Conservation (phyloP, 331 rosid genomes). For the Acacia concinna region DNA sequence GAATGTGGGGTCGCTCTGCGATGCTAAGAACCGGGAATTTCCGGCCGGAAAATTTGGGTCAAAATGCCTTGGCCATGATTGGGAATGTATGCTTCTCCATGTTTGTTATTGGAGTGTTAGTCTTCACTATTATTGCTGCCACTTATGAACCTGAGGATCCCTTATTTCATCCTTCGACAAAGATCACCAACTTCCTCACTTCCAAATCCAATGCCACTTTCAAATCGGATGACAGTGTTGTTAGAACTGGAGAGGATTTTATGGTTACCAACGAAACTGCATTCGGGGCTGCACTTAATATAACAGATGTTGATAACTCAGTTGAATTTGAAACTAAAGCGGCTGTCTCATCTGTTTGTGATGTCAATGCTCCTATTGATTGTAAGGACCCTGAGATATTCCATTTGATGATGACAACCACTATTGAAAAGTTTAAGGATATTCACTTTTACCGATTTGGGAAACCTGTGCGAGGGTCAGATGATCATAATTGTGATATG, state of each 20-base stretch:
- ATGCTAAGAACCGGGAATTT: slow-evolving; percentile 63
- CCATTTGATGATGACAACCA: slow-evolving; percentile 85
- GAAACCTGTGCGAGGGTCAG: slow-evolving; percentile 64
- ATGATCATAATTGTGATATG: slow-evolving; percentile 84
- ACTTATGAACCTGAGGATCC: slow-evolving; percentile 98
- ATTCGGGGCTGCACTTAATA: slow-evolving; percentile 55
- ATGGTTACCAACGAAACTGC: slow-evolving; percentile 82
- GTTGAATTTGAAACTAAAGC: slow-evolving; percentile 25
- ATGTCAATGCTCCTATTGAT: slow-evolving; percentile 60
- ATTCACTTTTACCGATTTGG: slow-evolving; percentile 90
- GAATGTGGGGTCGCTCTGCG: slow-evolving; percentile 57
- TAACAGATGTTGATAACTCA: slow-evolving; percentile 59
- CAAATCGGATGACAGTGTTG: slow-evolving; percentile 75
- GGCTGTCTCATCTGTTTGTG: slow-evolving; percentile 41
- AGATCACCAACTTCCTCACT: slow-evolving; percentile 81
- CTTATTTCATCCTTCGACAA: slow-evolving; percentile 87
- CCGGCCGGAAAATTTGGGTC: slow-evolving; percentile 87
- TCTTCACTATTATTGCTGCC: slow-evolving; percentile 92
- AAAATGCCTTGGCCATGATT: slow-evolving; percentile 76
- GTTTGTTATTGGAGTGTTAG: slow-evolving; percentile 81
- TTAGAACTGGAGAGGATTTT: slow-evolving; percentile 93
- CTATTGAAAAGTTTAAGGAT: slow-evolving; percentile 88
- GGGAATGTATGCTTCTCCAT: slow-evolving; percentile 86
- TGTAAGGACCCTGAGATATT: slow-evolving; percentile 91
- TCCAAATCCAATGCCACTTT: slow-evolving; percentile 97